phyloP scores from a whole-genome alignment of 2,329 filamentous ascomycete genomes.

The Claviceps quebecensis region DNA sequence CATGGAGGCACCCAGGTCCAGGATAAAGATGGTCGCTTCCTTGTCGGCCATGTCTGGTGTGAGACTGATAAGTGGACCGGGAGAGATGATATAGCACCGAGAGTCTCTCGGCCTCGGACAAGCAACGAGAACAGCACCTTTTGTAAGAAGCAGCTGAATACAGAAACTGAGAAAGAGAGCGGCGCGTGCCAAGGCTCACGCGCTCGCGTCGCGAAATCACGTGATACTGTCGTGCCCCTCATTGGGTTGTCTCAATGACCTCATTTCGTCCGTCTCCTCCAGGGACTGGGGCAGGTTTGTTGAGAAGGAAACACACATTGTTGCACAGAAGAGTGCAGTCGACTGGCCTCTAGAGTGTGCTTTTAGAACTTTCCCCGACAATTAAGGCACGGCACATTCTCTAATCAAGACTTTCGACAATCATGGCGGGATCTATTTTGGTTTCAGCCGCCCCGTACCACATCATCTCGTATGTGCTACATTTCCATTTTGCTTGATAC shows the following conservation, averaged over 20 bases:
- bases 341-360: too few species aligned
- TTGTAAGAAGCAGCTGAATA: neutral
- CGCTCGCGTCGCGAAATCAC: constrained; percentile 18
- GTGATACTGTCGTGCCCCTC: constrained; percentile 11
- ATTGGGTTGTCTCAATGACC: neutral
- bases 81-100: neutral
- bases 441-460: constrained; percentile 60
- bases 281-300: neutral
- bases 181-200: constrained; percentile 8
- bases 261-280: constrained; percentile 1
- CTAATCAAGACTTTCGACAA: neutral
- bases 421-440: constrained; percentile 37
- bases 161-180: neutral
- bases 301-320: neutral
- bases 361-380: neutral
- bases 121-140: neutral
- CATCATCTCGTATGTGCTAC: constrained; percentile 49
- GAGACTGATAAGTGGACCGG: neutral
- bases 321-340: neutral
- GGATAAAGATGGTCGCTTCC: constrained; percentile 80
- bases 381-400: neutral
- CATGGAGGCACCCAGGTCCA: constrained; percentile 85
- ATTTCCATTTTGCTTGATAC: neutral
- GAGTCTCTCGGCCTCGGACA: too few species aligned
- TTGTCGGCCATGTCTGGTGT: constrained; percentile 63